Conservation (phyloP, 148 eudicot species). For the Oxyria digyna region DNA sequence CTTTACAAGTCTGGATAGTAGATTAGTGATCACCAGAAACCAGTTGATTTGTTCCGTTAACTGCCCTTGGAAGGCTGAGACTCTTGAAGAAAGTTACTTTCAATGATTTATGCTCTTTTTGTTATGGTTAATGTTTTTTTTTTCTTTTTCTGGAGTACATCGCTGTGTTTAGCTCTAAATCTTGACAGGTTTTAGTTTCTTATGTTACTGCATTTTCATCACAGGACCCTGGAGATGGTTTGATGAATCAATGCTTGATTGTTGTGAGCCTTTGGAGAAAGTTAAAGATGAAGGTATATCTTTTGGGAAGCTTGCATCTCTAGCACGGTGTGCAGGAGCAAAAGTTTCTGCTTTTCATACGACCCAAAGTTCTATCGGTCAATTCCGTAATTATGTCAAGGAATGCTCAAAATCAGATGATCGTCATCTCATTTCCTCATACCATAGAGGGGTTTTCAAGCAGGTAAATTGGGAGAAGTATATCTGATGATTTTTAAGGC, state of each 20-base stretch:
- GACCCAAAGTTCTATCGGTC: conserved; percentile 24
- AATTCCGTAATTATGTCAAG: conserved; percentile 22
- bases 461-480: conserved; percentile 18
- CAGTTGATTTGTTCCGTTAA: background rate
- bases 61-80: background rate
- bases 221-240: conserved; percentile 54
- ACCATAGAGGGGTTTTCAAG: conserved; percentile 26
- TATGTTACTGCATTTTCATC: background rate
- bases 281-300: conserved; percentile 35
- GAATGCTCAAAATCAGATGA: conserved; percentile 32
- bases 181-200: background rate
- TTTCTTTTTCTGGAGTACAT: background rate
- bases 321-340: conserved; percentile 47
- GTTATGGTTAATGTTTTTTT: background rate
- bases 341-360: conserved; percentile 28
- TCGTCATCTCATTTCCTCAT: conserved; percentile 34
- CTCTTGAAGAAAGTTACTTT: background rate
- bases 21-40: background rate
- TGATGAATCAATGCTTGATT: conserved; percentile 44
- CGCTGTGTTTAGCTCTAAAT: background rate
- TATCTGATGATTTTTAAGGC: background rate
- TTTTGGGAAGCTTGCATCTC: conserved; percentile 33
- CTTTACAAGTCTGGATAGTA: background rate
- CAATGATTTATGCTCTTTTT: background rate
- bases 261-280: conserved; percentile 41